Evolutionary conservation across 768 basidiomycete genomes (phyloP).

Genomic region (Cystobasidium tubakii): DNA sequence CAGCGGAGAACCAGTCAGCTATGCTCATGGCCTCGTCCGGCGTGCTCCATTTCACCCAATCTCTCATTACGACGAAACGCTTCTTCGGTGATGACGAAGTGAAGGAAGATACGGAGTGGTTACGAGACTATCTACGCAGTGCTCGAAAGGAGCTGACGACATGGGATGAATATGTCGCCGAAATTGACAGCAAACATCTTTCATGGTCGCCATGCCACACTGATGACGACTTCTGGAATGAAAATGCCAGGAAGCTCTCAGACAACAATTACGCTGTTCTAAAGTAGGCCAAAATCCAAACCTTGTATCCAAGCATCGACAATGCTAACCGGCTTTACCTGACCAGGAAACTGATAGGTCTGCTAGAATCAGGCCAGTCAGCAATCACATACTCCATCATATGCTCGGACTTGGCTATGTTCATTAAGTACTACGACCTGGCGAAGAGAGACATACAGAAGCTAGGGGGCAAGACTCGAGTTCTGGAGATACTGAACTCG

Average conservation of each 20-base stretch:
- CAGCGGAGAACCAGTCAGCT: constrained; percentile 76
- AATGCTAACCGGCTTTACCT: background rate
- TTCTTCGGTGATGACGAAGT: constrained; percentile 77
- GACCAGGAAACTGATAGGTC: constrained; percentile 63
- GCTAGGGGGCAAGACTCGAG: constrained; percentile 67
- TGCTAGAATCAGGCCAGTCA: constrained; percentile 67
- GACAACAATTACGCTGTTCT: constrained; percentile 77
- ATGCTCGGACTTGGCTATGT: constrained; percentile 86
- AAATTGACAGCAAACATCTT: constrained; percentile 78
- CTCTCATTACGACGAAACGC: constrained; percentile 70
- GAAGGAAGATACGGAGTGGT: constrained; percentile 79
- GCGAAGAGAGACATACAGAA: constrained; percentile 57
- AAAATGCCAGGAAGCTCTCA: constrained; percentile 79
- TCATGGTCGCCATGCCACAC: constrained; percentile 96
- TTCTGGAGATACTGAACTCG: constrained; percentile 64
- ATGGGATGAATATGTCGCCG: constrained; percentile 91
- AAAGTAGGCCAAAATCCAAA: constrained; percentile 56
- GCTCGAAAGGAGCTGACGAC: constrained; percentile 92
- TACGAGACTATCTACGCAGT: constrained; percentile 74
- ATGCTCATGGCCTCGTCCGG: constrained; percentile 72
- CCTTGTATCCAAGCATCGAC: background rate
- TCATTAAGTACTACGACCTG: constrained; percentile 75
- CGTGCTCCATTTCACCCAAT: constrained; percentile 77
- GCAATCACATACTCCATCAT: constrained; percentile 81
- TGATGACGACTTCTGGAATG: constrained; percentile 96